Percentiles rank a stretch among this genome's conserved stretches.
Evolutionary conservation across 345 rosid species (phyloP).

Genomic region (Jatropha curcas): DNA sequence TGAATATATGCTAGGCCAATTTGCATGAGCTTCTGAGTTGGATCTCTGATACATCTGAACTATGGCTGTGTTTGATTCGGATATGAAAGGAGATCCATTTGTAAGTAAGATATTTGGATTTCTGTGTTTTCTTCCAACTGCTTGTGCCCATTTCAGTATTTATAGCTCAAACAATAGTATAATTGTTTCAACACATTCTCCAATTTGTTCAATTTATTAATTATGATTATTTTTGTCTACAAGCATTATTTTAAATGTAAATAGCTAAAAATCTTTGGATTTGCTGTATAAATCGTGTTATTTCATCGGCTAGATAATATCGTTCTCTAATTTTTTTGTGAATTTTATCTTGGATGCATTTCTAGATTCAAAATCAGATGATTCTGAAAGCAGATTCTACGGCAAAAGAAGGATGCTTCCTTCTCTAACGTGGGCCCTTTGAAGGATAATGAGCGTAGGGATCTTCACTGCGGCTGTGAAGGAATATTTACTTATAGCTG

Average conservation of each 20-base stretch:
- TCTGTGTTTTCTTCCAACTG: not conserved
- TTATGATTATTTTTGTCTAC: too few relatives aligned
- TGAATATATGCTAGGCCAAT: too few relatives aligned
- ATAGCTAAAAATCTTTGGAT: slow-evolving; percentile 7
- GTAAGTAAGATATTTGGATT: not conserved
- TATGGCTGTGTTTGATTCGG: not conserved
- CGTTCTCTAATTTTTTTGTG: slow-evolving; percentile 4
- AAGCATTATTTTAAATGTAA: too few relatives aligned
- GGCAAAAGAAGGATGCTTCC: slow-evolving; percentile 55
- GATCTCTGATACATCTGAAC: not conserved
- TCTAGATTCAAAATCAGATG: slow-evolving; percentile 54
- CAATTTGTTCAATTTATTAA: not conserved
- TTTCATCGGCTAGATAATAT: slow-evolving; percentile 1
- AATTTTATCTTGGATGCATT: slow-evolving; percentile 20
- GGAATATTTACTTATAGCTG: slow-evolving; percentile 91
- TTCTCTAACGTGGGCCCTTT: slow-evolving; percentile 78
- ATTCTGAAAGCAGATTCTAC: slow-evolving; percentile 38
- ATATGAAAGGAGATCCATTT: not conserved
- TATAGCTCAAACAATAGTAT: not conserved
- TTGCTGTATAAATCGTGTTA: not conserved
- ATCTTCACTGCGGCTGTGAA: slow-evolving; percentile 92
- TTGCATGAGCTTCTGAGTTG: not conserved
- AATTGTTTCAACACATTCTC: not conserved
- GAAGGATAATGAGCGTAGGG: slow-evolving; percentile 78
- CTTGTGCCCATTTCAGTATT: not conserved